Base-by-base conservation (phyloP, 2,329 filamentous ascomycete genomes). In the Dothideomycetes sp. region DNA sequence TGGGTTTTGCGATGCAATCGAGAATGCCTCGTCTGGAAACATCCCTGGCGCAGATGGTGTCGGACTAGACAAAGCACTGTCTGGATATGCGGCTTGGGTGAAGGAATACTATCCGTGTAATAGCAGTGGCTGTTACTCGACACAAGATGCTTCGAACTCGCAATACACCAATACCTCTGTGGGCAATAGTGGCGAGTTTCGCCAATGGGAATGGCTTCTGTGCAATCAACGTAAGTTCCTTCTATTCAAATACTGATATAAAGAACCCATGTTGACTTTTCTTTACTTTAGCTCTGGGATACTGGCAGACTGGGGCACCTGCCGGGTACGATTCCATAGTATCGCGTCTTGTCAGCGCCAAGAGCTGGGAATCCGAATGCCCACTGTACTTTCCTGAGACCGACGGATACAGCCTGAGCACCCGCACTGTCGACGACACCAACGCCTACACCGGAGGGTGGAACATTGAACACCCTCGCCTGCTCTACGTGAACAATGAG, bases 271-370 rank as follows among this genome's bases (percentile, higher is more conserved):
- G 48, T 59, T 24, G 62, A 71, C 47, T 58, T 72, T 0, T 70
- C 75, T 44, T 79, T 73, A 74, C 53, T 62, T 10, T 80, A 75
- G 73, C 75, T 15, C 68, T 74, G 43, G 68, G 59, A 42, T 73
- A 66, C 54, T 77, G 69, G 66, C 70, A 75, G 52, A 66, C 66
- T 45, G 69, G 68, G 15, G 71, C 72, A 7, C 73, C 73, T 1
- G 36, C 49, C 4, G 55, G 51, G 40, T 54, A 49, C 0, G 56
- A 65, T 3, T 63, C 60, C 16, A 60, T 77, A 33, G 66, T 73
- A 38, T 73, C 70, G 15, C 66, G 70, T 19, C 58, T 73, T 5
- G 61, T 72, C 35, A 64, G 52, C 11, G 54, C 63, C 3, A 60
- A 64, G 0, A 79, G 78, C 59, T 75, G 59, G 53, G 64, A 72